Percentiles rank a stretch among this genome's conserved stretches.
phyloP scores from a whole-genome alignment of 1,139 yeast species.

The Blastobotrys arbuscula region DNA sequence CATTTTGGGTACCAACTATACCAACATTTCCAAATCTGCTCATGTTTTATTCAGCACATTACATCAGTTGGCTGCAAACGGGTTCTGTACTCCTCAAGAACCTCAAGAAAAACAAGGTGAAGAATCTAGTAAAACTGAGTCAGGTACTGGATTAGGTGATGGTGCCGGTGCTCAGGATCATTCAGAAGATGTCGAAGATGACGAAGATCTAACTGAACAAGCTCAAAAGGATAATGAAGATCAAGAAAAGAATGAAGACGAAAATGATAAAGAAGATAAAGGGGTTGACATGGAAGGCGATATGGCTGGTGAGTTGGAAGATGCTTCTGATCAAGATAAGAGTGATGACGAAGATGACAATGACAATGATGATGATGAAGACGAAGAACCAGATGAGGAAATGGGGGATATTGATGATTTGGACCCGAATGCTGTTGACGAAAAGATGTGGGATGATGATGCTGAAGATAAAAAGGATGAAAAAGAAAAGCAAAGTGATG shows the following conservation, averaged over 20 bases:
- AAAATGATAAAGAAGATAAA: constrained; percentile 50
- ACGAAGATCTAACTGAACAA: constrained; percentile 83
- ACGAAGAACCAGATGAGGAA: constrained; percentile 53
- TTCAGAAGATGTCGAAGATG: constrained; percentile 84
- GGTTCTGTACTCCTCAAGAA: constrained; percentile 90
- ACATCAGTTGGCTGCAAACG: constrained; percentile 63
- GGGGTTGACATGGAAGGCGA: constrained; percentile 95
- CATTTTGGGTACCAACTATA: constrained; percentile 18
- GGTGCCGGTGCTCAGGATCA: constrained; percentile 84
- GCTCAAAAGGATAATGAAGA: constrained; percentile 84
- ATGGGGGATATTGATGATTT: constrained; percentile 60
- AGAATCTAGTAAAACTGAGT: constrained; percentile 45
- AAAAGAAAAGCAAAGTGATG: constrained; percentile 58
- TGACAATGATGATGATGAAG: constrained; percentile 71
- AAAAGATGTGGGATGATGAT: constrained; percentile 98
- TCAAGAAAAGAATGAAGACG: constrained; percentile 56
- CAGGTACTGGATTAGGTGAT: constrained; percentile 97
- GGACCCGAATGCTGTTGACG: constrained; percentile 80
- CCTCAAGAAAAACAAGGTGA: constrained; percentile 63
- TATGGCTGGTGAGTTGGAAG: constrained; percentile 90
- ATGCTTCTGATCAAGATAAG: constrained; percentile 53
- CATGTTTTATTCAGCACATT: constrained; percentile 54
- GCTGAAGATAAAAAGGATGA: constrained; percentile 66
- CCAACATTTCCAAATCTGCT: constrained; percentile 53
- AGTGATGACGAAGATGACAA: constrained; percentile 50